phyloP scores from a whole-genome alignment of 108 stramenopile genomes.

The Epipyxis sp. region DNA sequence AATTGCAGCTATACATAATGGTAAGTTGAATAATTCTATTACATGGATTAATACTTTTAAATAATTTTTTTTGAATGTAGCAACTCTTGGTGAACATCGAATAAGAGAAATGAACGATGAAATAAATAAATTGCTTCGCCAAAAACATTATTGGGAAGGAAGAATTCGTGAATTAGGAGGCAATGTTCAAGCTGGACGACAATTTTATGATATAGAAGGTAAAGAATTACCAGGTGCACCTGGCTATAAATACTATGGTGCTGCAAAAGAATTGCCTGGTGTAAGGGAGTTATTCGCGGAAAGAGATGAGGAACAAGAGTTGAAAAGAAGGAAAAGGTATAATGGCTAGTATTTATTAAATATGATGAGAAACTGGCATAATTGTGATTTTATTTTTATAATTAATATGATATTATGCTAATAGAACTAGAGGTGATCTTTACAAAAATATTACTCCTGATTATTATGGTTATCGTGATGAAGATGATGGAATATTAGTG shows the following conservation, averaged over 20 bases:
- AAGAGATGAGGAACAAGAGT: neutral
- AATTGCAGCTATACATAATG: slow-evolving; percentile 28
- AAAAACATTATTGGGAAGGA: slow-evolving; percentile 88
- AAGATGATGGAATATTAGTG: slow-evolving; percentile 57
- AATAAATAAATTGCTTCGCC: slow-evolving; percentile 89
- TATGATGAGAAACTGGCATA: no score
- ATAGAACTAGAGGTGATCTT: slow-evolving; percentile 69
- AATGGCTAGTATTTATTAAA: no score
- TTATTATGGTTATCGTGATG: slow-evolving; percentile 87
- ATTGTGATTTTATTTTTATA: no score
- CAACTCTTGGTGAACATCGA: slow-evolving; percentile 66
- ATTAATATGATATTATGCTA: no score
- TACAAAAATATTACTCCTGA: slow-evolving; percentile 77
- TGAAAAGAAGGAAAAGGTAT: slow-evolving; percentile 61
- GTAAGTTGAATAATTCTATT: neutral
- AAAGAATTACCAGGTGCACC: slow-evolving; percentile 60
- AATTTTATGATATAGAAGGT: slow-evolving; percentile 53
- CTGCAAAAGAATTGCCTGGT: slow-evolving; percentile 85
- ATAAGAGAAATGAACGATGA: slow-evolving; percentile 93
- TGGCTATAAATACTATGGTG: slow-evolving; percentile 89
- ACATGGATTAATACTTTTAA: neutral
- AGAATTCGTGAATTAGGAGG: slow-evolving; percentile 65
- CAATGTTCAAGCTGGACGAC: neutral
- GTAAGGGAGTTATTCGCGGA: slow-evolving; percentile 76
- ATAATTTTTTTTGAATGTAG: neutral